phyloP scores from a whole-genome alignment of 1,284 basidiomycete species.

The Xerocomus nothofagi region DNA sequence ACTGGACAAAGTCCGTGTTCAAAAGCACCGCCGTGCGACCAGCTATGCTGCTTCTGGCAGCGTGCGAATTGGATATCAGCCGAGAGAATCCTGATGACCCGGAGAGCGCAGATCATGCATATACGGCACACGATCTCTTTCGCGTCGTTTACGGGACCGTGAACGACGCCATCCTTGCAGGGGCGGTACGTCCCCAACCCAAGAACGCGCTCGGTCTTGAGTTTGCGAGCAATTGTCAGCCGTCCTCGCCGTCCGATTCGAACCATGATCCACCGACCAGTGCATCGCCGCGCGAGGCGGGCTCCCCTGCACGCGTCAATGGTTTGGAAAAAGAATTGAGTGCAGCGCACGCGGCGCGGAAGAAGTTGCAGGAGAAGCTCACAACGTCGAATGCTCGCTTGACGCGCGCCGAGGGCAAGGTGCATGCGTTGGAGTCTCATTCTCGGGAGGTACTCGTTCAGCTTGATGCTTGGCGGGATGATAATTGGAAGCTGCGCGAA shows the following conservation, averaged over 20 bases:
- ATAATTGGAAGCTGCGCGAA: constrained; percentile 25
- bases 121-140: constrained; percentile 29
- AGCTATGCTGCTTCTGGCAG: constrained; percentile 30
- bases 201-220: constrained; percentile 30
- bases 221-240: constrained; percentile 16
- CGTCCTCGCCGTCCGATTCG: not conserved
- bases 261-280: not conserved
- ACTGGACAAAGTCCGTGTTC: constrained; percentile 11
- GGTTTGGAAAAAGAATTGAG: constrained; percentile 27
- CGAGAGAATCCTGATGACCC: constrained; percentile 24
- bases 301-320: constrained; percentile 14
- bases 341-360: constrained; percentile 11
- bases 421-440: constrained; percentile 19
- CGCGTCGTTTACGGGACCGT: constrained; percentile 31
- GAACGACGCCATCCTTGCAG: constrained; percentile 21
- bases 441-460: constrained; percentile 19
- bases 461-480: constrained; percentile 21
- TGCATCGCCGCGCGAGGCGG: constrained; percentile 2
- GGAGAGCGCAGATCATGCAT: constrained; percentile 22
- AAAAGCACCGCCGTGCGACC: constrained; percentile 26
- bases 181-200: constrained; percentile 9
- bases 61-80: constrained; percentile 35
- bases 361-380: constrained; percentile 22
- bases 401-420: constrained; percentile 16
- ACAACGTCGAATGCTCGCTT: constrained; percentile 15